These are phyloP conservation scores for Aspergillus olivimuriae DNA, from an alignment of 495 filamentous ascomycete genomes.

Conservation along the genomic window DNA sequence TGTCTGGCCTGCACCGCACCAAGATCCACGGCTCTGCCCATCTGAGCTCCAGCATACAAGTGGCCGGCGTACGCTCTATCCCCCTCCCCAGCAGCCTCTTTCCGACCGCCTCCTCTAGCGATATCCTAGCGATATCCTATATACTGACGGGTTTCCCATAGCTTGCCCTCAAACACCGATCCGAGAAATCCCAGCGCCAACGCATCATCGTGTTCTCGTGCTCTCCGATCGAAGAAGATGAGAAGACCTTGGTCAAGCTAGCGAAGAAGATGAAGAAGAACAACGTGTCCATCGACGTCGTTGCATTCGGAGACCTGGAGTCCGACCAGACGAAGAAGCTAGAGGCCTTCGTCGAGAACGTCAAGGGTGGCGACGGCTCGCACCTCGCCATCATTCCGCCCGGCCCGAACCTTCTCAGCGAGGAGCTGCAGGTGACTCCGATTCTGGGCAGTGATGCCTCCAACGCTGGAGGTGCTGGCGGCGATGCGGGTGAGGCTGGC, in stretches of 20 bases:
- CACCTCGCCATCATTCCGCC: slow-evolving; percentile 88
- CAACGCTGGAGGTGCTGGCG: slow-evolving; percentile 42
- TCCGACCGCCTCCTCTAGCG: neutral
- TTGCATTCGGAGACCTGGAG: slow-evolving; percentile 88
- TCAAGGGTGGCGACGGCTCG: slow-evolving; percentile 84
- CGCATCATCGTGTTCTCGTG: slow-evolving; percentile 95
- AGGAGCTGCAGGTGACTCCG: slow-evolving; percentile 84
- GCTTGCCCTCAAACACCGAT: slow-evolving; percentile 96
- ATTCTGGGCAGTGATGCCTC: slow-evolving; percentile 75
- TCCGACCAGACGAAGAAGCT: slow-evolving; percentile 89
- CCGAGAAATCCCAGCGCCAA: slow-evolving; percentile 92
- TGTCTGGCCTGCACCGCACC: slow-evolving; percentile 87
- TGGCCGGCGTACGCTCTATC: slow-evolving; percentile 68
- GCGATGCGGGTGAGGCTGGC: slow-evolving; percentile 64
- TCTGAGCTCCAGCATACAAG: slow-evolving; percentile 86
- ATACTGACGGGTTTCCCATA: slow-evolving; percentile 21
- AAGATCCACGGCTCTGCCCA: slow-evolving; percentile 87
- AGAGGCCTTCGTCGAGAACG: slow-evolving; percentile 82
- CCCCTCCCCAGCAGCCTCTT: neutral
- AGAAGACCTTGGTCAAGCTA: slow-evolving; percentile 81
- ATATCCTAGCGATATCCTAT: neutral
- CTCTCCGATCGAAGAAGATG: slow-evolving; percentile 80
- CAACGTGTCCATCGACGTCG: slow-evolving; percentile 83
- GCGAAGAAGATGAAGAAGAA: slow-evolving; percentile 99
- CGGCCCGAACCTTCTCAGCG: slow-evolving; percentile 82